Evolutionary conservation across 495 filamentous ascomycete species (phyloP).

Genomic region (Cladorrhinum samala): DNA sequence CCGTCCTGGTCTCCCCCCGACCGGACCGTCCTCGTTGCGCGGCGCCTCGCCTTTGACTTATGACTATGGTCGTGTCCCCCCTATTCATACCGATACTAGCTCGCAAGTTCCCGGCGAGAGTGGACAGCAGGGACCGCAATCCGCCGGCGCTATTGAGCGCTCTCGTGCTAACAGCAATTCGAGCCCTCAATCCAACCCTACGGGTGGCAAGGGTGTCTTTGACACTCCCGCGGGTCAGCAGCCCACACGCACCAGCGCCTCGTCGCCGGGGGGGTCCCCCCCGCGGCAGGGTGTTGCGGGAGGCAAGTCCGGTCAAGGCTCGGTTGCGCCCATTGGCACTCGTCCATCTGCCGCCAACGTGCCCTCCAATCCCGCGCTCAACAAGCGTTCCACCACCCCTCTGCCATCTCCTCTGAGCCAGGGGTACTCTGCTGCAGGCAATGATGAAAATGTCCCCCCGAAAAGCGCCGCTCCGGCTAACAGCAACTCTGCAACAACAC

Average conservation of each 20-base stretch:
- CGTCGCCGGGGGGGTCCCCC: slow-evolving; percentile 84
- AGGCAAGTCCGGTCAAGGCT: slow-evolving; percentile 40
- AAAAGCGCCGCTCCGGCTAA: slow-evolving; percentile 27
- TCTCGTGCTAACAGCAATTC: slow-evolving; percentile 85
- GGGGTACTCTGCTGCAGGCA: slow-evolving; percentile 53
- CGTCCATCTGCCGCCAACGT: slow-evolving; percentile 55
- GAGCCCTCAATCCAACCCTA: slow-evolving; percentile 62
- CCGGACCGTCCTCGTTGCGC: slow-evolving; percentile 42
- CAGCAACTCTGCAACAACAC: slow-evolving; percentile 33
- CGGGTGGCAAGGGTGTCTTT: slow-evolving; percentile 60
- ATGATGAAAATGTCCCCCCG: slow-evolving; percentile 30
- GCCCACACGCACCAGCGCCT: slow-evolving; percentile 78
- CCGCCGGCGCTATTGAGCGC: slow-evolving; percentile 51
- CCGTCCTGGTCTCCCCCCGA: slow-evolving; percentile 42
- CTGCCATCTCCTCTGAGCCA: slow-evolving; percentile 84
- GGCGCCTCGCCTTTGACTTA: slow-evolving; percentile 51
- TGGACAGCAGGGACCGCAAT: slow-evolving; percentile 32
- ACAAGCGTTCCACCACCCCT: slow-evolving; percentile 84
- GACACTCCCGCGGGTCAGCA: slow-evolving; percentile 62
- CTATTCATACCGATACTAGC: slow-evolving; percentile 34
- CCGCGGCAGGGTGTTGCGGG: slow-evolving; percentile 57
- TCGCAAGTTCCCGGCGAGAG: slow-evolving; percentile 46
- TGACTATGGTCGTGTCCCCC: slow-evolving; percentile 40
- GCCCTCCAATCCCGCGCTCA: slow-evolving; percentile 61
- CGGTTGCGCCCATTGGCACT: slow-evolving; percentile 90